Percentiles rank a stretch among this genome's conserved stretches.
phyloP scores from a whole-genome alignment of 2,329 filamentous ascomycete species.

The Colletotrichum lini region DNA sequence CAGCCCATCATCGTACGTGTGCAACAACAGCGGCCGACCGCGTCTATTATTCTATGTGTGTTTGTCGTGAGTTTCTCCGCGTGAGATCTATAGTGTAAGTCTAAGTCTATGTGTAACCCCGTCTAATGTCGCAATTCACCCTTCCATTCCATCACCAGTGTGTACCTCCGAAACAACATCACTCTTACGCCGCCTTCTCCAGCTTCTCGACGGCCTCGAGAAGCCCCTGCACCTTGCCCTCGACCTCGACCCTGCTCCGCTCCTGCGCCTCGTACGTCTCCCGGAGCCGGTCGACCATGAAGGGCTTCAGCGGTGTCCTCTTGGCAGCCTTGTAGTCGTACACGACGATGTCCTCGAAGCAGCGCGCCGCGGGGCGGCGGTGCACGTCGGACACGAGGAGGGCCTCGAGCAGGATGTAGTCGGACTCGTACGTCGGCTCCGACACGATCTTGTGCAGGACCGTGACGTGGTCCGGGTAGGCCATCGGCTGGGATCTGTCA shows the following conservation, averaged over 20 bases:
- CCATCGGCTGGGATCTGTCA: slow-evolving; percentile 75
- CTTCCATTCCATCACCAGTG: background rate
- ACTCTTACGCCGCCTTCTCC: slow-evolving; percentile 17
- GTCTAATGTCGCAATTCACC: background rate
- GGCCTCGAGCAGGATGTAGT: slow-evolving; percentile 71
- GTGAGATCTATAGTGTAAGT: slow-evolving; percentile 36
- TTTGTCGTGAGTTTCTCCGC: background rate
- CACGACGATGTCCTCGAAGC: slow-evolving; percentile 82
- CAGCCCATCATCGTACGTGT: background rate
- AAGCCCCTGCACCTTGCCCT: slow-evolving; percentile 42
- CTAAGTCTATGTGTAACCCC: slow-evolving; percentile 6
- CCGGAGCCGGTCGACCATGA: slow-evolving; percentile 57
- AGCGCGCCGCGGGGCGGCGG: slow-evolving; percentile 79
- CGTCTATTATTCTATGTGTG: slow-evolving; percentile 15
- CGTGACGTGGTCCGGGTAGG: slow-evolving; percentile 84
- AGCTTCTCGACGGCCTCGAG: slow-evolving; percentile 36
- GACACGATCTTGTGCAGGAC: slow-evolving; percentile 83
- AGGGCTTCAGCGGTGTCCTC: slow-evolving; percentile 57
- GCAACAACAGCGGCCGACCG: background rate
- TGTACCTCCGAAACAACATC: too few species aligned
- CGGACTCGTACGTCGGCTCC: slow-evolving; percentile 58
- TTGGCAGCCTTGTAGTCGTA: slow-evolving; percentile 71
- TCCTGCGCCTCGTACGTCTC: slow-evolving; percentile 55
- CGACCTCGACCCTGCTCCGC: slow-evolving; percentile 40
- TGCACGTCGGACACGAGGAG: slow-evolving; percentile 83